Conservation (phyloP, 306 rosid species). For the Trifolium dubium region DNA sequence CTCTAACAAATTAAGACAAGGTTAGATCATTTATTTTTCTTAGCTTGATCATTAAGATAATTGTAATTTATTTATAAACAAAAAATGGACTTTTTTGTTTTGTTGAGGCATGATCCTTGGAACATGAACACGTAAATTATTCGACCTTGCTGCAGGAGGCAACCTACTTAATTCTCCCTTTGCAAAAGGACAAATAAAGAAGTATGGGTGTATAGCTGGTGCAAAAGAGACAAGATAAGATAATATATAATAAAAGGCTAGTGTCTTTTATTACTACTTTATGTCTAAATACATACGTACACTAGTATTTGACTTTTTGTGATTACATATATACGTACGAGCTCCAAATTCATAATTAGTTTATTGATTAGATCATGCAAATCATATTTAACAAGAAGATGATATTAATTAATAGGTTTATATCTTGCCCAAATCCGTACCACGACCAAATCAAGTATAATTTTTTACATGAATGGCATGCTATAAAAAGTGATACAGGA, state of each 20-base stretch:
- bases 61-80: neutral
- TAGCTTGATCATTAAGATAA: neutral
- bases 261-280: conserved; percentile 20
- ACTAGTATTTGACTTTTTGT: conserved; percentile 21
- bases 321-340: neutral
- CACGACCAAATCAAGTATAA: conserved; percentile 22
- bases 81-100: neutral
- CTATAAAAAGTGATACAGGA: neutral
- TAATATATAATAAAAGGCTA: conserved; percentile 18
- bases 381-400: conserved; percentile 29
- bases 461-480: neutral
- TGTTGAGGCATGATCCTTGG: conserved; percentile 66
- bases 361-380: conserved; percentile 12
- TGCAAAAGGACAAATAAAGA: conserved; percentile 7
- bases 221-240: conserved; percentile 44
- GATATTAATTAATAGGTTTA: neutral
- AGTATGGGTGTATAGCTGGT: conserved; percentile 38
- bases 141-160: conserved; percentile 78
- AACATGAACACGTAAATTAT: conserved; percentile 68
- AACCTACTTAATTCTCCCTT: conserved; percentile 53
- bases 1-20: too few species aligned
- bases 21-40: neutral
- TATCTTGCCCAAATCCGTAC: conserved; percentile 33
- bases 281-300: neutral
- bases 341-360: conserved; percentile 10